phyloP scores from a whole-genome alignment of 2,329 filamentous ascomycete genomes.

The Fusarium proliferatum region DNA sequence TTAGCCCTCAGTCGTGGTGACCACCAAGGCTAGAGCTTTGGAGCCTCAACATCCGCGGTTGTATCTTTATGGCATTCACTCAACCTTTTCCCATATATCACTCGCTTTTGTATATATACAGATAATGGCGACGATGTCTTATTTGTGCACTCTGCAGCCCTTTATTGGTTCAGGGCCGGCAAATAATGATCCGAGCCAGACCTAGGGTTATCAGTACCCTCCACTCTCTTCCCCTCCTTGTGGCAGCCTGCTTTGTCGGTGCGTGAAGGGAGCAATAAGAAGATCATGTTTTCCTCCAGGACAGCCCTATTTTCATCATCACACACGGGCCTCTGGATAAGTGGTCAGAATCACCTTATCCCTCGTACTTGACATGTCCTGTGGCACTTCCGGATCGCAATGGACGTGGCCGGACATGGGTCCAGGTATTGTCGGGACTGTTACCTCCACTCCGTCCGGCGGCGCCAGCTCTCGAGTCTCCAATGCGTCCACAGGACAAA shows the following conservation, averaged over 20 bases:
- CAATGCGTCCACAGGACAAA: constrained; percentile 4
- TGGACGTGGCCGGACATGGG: constrained; percentile 27
- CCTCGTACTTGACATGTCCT: neutral
- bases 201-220: constrained; percentile 31
- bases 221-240: constrained; percentile 25
- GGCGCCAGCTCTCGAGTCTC: constrained; percentile 5
- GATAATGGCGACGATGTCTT: neutral
- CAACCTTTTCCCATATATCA: neutral
- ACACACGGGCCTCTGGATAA: neutral
- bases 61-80: neutral
- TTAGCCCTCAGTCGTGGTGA: neutral
- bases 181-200: constrained; percentile 29
- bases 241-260: neutral
- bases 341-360: constrained; percentile 16
- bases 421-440: constrained; percentile 31
- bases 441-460: constrained; percentile 24
- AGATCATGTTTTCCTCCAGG: neutral
- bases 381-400: constrained; percentile 12
- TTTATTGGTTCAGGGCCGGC: constrained; percentile 29
- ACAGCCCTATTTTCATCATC: neutral
- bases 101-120: neutral
- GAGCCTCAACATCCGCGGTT: constrained; percentile 14
- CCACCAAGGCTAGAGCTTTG: neutral
- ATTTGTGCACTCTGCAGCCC: neutral
- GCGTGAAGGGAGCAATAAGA: neutral